These are phyloP conservation scores for Aspergillus sp. DNA, from an alignment of 2,329 filamentous ascomycete species.

Conservation along the genomic window DNA sequence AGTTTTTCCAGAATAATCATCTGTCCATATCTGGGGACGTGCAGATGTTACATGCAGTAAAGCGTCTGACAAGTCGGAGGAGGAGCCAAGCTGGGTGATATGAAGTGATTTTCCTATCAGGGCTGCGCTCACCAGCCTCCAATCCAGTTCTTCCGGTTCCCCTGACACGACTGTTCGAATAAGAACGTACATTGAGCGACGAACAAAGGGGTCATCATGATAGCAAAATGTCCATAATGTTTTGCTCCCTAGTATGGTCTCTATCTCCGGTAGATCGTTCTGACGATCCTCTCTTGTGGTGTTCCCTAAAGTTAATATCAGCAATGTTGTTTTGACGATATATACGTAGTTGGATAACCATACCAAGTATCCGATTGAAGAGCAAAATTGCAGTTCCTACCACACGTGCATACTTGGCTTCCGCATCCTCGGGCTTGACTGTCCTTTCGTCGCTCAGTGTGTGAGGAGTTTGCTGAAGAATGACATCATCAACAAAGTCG, in stretches of 20 bases:
- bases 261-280: conserved; percentile 63
- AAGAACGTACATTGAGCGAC: conserved; percentile 58
- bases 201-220: conserved; percentile 57
- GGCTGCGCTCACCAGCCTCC: conserved; percentile 66
- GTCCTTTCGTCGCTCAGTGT: conserved; percentile 88
- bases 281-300: conserved; percentile 52
- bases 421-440: conserved; percentile 78
- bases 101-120: conserved; percentile 74
- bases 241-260: conserved; percentile 64
- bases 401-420: conserved; percentile 82
- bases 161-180: conserved; percentile 52
- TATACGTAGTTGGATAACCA: conserved; percentile 4
- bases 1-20: conserved; percentile 59
- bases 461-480: conserved; percentile 72
- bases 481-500: conserved; percentile 75
- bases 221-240: conserved; percentile 61
- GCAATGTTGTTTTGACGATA: conserved; percentile 13
- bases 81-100: conserved; percentile 70
- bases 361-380: conserved; percentile 55
- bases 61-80: conserved; percentile 67
- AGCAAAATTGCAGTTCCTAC: conserved; percentile 59
- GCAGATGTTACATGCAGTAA: conserved; percentile 64
- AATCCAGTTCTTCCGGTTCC: conserved; percentile 52
- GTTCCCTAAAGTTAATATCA: conserved; percentile 26
- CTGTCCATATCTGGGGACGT: conserved; percentile 73